phyloP scores from a whole-genome alignment of 2,329 filamentous ascomycete species.

The Colletotrichum lini region DNA sequence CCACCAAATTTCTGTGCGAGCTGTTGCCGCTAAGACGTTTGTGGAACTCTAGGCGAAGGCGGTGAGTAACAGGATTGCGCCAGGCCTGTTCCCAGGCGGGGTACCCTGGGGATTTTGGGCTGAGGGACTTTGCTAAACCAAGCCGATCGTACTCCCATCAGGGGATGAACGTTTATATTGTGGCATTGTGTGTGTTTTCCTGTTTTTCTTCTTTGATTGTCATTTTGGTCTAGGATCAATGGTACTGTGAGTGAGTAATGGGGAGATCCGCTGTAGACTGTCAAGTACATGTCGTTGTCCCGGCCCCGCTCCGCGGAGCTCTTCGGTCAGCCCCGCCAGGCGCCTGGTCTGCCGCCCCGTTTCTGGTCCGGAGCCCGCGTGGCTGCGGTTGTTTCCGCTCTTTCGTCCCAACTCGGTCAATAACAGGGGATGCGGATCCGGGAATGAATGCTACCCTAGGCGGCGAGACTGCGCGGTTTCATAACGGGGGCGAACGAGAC shows the following conservation, averaged over 20 bases:
- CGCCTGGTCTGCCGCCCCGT: constrained; percentile 5
- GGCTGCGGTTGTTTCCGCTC: constrained; percentile 1
- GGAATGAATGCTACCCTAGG: background rate
- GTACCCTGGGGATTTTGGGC: background rate
- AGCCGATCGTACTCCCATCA: background rate
- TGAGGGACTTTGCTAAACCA: background rate
- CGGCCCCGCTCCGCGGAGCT: constrained; percentile 21
- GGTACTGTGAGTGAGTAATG: background rate
- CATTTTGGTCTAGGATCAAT: too few relatives aligned
- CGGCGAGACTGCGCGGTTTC: background rate
- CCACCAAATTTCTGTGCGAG: constrained; percentile 39
- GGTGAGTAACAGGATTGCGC: constrained; percentile 43
- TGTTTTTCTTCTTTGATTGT: too few relatives aligned
- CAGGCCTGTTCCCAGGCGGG: constrained; percentile 6
- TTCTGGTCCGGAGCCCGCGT: constrained; percentile 24
- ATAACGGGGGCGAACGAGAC: too few relatives aligned
- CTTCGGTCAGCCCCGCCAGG: constrained; percentile 2
- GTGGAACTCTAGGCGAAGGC: constrained; percentile 57
- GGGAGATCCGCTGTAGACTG: background rate
- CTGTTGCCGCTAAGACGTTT: constrained; percentile 31
- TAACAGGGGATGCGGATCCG: background rate
- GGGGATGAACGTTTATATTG: too few relatives aligned
- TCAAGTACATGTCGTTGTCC: constrained; percentile 4
- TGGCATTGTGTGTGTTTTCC: too few relatives aligned
- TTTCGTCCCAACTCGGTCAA: background rate